These are phyloP conservation scores for Colletotrichum graminicola DNA, from an alignment of 2,329 filamentous ascomycete genomes.

Conservation along the genomic window DNA sequence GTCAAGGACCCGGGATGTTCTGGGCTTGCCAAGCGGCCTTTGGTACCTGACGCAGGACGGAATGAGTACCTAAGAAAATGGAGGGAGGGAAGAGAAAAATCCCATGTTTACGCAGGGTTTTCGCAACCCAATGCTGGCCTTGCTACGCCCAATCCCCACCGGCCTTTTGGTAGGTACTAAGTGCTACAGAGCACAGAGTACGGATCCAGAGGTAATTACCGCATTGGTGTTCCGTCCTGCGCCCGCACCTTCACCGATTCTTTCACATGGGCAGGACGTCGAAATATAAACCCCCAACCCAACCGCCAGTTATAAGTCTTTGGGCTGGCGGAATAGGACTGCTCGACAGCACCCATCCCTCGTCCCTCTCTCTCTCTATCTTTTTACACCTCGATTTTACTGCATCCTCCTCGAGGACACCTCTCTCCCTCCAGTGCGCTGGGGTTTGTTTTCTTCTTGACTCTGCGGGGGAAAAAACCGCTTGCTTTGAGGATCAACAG, in stretches of 20 bases:
- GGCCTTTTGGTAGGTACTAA: conserved; percentile 5
- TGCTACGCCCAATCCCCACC: conserved; percentile 35
- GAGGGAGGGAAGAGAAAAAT: neutral
- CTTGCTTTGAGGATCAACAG: conserved; percentile 1
- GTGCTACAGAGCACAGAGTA: neutral
- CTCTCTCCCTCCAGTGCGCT: conserved; percentile 4
- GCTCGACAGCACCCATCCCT: neutral
- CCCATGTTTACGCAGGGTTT: neutral
- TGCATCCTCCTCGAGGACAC: neutral
- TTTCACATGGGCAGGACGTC: conserved; percentile 25
- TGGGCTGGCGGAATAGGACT: neutral
- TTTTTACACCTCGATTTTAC: neutral
- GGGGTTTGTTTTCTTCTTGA: neutral
- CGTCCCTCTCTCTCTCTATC: neutral
- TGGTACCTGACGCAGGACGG: conserved; percentile 8
- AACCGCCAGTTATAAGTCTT: neutral
- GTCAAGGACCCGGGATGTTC: conserved; percentile 28
- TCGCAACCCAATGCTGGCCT: conserved; percentile 15
- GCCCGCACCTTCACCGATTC: conserved; percentile 24
- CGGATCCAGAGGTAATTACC: neutral
- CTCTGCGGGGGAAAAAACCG: neutral
- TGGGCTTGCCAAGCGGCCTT: conserved; percentile 15
- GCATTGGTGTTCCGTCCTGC: conserved; percentile 3
- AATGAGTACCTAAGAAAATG: neutral
- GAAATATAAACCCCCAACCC: conserved; percentile 7